Percentiles rank a stretch among this genome's conserved stretches.
Conservation (phyloP, 345 rosid genomes). For the Populus tremula region DNA sequence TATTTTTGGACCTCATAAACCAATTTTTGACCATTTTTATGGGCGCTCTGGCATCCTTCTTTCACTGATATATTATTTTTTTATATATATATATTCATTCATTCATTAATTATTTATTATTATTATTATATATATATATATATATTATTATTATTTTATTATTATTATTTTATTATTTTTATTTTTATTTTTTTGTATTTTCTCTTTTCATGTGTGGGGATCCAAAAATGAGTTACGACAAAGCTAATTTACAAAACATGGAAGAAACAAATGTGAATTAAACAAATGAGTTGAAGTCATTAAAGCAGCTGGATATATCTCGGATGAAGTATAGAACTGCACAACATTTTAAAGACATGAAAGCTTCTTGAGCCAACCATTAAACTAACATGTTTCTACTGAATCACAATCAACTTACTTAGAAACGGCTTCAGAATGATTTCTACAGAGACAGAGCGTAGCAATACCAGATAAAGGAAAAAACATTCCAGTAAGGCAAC, state of each 20-base stretch:
- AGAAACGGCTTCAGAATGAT: background rate
- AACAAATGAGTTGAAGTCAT: background rate
- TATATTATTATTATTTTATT: no score
- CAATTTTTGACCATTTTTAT: no score
- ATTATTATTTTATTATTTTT: no score
- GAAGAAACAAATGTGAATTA: background rate
- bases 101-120: no score
- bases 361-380: background rate
- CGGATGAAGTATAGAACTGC: background rate
- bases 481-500: background rate
- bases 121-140: no score
- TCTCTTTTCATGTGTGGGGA: no score
- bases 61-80: no score
- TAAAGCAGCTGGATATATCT: constrained; percentile 6
- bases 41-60: no score
- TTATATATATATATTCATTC: no score
- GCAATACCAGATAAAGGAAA: background rate
- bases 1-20: no score
- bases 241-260: background rate
- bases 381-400: background rate
- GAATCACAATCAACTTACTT: background rate
- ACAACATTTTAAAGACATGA: background rate
- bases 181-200: no score
- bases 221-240: no score
- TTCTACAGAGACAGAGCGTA: background rate